Evolutionary conservation across 768 basidiomycete genomes (phyloP).

Genomic region (Tylopilus subfusipes): DNA sequence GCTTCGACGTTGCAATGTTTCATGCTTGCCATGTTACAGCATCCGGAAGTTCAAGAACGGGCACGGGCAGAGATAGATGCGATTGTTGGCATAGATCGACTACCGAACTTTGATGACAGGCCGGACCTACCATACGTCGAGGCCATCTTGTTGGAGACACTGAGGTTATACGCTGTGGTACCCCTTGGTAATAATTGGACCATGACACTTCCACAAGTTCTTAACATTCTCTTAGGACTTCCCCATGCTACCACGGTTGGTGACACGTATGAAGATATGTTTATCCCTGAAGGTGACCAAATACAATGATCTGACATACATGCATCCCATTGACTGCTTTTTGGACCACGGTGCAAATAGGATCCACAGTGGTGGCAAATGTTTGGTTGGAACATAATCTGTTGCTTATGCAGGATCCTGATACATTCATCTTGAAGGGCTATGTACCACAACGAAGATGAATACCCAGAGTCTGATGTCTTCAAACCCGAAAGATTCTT

Average conservation of each 20-base stretch:
- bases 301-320: no score
- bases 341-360: no score
- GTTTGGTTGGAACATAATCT: conserved; percentile 11
- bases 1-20: conserved; percentile 20
- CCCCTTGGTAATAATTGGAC: conserved; percentile 23
- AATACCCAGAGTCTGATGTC: conserved; percentile 17
- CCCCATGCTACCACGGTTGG: conserved; percentile 19
- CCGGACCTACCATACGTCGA: conserved; percentile 28
- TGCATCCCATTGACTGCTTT: no score
- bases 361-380: conserved; percentile 15
- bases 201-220: neutral
- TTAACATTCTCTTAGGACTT: conserved; percentile 5
- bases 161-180: conserved; percentile 27
- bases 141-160: conserved; percentile 28
- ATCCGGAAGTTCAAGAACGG: conserved; percentile 31
- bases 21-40: conserved; percentile 30
- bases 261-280: conserved; percentile 17
- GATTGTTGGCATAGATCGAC: conserved; percentile 26
- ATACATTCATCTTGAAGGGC: conserved; percentile 10
- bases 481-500: conserved; percentile 35
- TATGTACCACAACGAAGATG: conserved; percentile 9
- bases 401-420: neutral
- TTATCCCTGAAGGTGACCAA: no score
- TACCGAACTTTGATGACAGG: conserved; percentile 27
- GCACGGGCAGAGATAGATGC: conserved; percentile 31